Base-by-base conservation (phyloP, 2,329 filamentous ascomycete genomes). In the Chrysosporium queenslandicum region DNA sequence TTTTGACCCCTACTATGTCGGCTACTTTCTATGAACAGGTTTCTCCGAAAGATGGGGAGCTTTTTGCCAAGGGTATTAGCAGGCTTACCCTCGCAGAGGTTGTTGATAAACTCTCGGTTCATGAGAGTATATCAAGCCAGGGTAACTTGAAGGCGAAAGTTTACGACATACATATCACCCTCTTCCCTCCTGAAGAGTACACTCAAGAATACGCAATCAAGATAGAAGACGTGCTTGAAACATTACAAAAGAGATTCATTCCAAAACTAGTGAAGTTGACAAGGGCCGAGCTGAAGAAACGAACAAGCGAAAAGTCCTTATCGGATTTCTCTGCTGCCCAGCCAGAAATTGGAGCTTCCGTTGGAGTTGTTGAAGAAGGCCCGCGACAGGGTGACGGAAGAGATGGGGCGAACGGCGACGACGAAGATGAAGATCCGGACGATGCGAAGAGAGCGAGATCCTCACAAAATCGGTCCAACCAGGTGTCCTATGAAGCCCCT, bases 11-110 rank as follows among this genome's bases (percentile, higher is more conserved):
- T 20, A 81, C 68, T 6, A 71, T 71, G 69, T 92, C 87, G 0
- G 75, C 97, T 16, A 78, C 86, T 42, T 76, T 94, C 27, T 86
- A 86, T 60, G 75, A 82, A 20, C 85, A 89, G 61, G 71, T 95
- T 32, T 76, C 81, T 1, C 72, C 77, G 30, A 77, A 81, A 3
- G 79, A 90, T 50, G 82, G 81, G 7, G 82, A 89, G 61, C 79
- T 77, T 45, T 97, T 98, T 64, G 85, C 90, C 45, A 98, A 98
- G 73, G 86, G 83, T 23, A 94, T 97, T 64, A 94, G 87, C 63
- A 82, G 86, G 56, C 77, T 97, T 41, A 87, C 86, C 3, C 76
- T 98, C 40, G 83, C 87, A 0, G 85, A 94, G 61, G 81, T 98
- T 32, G 72, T 96, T 27, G 87, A 97, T 64, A 82, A 83, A 58